Conservation (phyloP, 352 stramenopile species). For the Blastocystis sp. region DNA sequence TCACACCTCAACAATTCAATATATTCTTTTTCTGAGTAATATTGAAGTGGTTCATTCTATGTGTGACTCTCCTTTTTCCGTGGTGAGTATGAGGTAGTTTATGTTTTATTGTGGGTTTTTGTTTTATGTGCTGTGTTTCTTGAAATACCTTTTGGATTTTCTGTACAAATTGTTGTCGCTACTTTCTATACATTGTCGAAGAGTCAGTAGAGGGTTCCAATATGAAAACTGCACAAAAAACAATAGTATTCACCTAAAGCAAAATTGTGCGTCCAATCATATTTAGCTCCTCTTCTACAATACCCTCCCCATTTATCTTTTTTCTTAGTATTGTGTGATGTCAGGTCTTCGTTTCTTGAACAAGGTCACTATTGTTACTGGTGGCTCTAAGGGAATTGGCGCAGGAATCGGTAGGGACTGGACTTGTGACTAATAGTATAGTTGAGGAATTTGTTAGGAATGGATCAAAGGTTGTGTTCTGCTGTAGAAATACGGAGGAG, state of each 20-base stretch:
- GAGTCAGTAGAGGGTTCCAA: neutral
- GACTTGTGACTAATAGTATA: neutral
- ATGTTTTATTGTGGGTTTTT: neutral
- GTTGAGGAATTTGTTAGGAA: slow-evolving; percentile 62
- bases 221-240: neutral
- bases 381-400: slow-evolving; percentile 60
- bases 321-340: neutral
- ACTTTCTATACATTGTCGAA: no score
- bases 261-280: neutral
- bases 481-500: slow-evolving; percentile 47
- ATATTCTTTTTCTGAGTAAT: slow-evolving; percentile 1
- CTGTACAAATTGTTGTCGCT: no score
- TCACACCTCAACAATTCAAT: neutral
- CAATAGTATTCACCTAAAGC: neutral
- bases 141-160: neutral
- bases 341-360: slow-evolving; percentile 44
- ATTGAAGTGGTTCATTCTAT: neutral
- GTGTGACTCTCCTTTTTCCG: slow-evolving; percentile 23
- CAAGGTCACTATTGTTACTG: slow-evolving; percentile 61
- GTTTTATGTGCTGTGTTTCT: neutral
- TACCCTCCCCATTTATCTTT: neutral
- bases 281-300: neutral
- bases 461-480: slow-evolving; percentile 57
- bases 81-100: neutral
- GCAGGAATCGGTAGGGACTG: slow-evolving; percentile 19